Conservation (phyloP, 257 asterid species). For the Solanum appendiculatum region DNA sequence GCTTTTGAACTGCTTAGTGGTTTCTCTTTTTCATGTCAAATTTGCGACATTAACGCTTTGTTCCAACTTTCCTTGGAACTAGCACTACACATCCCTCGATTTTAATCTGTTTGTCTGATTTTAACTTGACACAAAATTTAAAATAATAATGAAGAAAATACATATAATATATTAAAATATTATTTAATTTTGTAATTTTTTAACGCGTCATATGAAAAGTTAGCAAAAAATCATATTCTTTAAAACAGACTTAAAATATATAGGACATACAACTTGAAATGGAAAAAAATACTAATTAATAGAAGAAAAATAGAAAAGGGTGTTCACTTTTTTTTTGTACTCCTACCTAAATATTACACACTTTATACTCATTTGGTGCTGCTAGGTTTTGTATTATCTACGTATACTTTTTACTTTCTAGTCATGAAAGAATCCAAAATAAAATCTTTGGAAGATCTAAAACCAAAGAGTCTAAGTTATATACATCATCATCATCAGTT, state of each 20-base stretch:
- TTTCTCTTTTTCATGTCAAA: constrained; percentile 67
- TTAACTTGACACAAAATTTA: fast-evolving
- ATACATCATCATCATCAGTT: not conserved
- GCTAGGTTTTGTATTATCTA: not conserved
- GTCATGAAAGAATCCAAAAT: not conserved
- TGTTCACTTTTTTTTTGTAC: not conserved
- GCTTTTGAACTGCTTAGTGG: constrained; percentile 53
- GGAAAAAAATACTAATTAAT: not conserved
- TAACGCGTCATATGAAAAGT: no score
- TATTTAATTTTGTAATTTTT: no score
- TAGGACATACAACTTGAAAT: not conserved
- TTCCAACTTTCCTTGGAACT: constrained; percentile 40
- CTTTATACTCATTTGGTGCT: not conserved
- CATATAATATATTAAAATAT: no score
- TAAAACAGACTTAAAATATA: not conserved
- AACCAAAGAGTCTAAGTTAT: not conserved
- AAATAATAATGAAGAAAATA: no score
- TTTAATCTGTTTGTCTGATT: not conserved
- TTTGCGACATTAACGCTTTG: constrained; percentile 35
- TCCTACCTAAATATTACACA: not conserved
- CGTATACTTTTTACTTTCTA: not conserved
- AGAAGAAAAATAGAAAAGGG: not conserved
- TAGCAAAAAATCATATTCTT: not conserved
- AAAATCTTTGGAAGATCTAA: constrained; percentile 6
- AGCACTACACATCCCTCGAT: not conserved